Conservation (phyloP, 192 early-diverging fungal genomes). For the Blastocladiella britannica region DNA sequence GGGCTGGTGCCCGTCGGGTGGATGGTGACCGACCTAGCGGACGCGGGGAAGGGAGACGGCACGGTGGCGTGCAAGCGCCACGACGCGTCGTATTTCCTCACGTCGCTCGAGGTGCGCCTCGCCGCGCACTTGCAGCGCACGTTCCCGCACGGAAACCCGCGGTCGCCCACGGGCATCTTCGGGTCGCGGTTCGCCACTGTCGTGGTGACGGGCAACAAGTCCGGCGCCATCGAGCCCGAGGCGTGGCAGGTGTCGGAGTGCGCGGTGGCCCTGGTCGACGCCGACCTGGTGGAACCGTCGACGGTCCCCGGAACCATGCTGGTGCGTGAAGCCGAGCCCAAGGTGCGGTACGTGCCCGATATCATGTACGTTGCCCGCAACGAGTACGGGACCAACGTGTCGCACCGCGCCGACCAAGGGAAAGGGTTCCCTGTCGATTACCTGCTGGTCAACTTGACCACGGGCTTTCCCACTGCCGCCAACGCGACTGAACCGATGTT, state of each 20-base stretch:
- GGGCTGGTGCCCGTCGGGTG: slow-evolving; percentile 60
- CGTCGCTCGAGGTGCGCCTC: slow-evolving; percentile 70
- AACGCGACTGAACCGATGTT: slow-evolving; percentile 67
- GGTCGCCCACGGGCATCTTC: slow-evolving; percentile 55
- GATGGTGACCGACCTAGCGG: slow-evolving; percentile 80
- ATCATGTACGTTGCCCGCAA: slow-evolving; percentile 93
- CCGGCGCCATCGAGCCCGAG: slow-evolving; percentile 62
- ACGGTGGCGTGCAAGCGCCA: slow-evolving; percentile 78
- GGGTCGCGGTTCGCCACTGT: slow-evolving; percentile 88
- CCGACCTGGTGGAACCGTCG: slow-evolving; percentile 79
- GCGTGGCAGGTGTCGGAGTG: slow-evolving; percentile 86
- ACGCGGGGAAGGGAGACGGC: slow-evolving; percentile 52
- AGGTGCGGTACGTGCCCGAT: slow-evolving; percentile 79
- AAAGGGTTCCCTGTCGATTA: slow-evolving; percentile 95
- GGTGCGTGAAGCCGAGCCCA: slow-evolving; percentile 42
- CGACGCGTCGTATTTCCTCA: slow-evolving; percentile 77
- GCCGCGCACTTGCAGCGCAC: slow-evolving; percentile 62
- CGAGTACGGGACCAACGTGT: slow-evolving; percentile 70
- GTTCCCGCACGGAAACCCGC: slow-evolving; percentile 46
- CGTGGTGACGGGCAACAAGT: slow-evolving; percentile 72
- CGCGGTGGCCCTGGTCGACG: slow-evolving; percentile 68
- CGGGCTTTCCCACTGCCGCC: slow-evolving; percentile 72
- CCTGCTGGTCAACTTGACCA: slow-evolving; percentile 76
- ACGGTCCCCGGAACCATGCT: slow-evolving; percentile 67
- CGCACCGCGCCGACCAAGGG: slow-evolving; percentile 77